These are phyloP conservation scores for Chlamydomonas sp. DNA, from an alignment of 139 green algal species.

Conservation along the genomic window DNA sequence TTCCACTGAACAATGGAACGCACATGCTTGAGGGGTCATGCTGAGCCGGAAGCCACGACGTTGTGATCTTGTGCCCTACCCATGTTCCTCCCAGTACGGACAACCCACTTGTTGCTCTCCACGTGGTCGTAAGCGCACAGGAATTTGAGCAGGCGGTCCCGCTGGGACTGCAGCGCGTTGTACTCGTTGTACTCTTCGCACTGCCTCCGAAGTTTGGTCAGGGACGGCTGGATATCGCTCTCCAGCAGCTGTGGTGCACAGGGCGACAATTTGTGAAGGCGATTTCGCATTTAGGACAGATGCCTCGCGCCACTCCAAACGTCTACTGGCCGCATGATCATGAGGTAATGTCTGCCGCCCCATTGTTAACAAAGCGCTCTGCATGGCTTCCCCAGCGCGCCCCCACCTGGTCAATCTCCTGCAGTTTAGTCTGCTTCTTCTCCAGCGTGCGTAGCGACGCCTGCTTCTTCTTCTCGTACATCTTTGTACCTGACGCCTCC, in stretches of 20 bases:
- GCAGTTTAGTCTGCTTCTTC: slow-evolving; percentile 96
- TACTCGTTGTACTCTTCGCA: slow-evolving; percentile 88
- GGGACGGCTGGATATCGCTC: slow-evolving; percentile 90
- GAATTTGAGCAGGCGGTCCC: slow-evolving; percentile 81
- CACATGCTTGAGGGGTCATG: too few relatives aligned
- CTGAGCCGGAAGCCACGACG: too few relatives aligned
- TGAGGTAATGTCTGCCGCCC: too few relatives aligned
- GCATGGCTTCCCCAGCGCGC: too few relatives aligned
- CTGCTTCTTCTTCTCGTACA: slow-evolving; percentile 99
- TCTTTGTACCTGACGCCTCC: slow-evolving; percentile 95
- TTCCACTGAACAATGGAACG: too few relatives aligned
- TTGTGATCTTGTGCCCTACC: too few relatives aligned
- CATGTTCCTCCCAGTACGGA: too few relatives aligned
- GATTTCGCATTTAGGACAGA: not conserved
- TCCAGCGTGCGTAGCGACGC: slow-evolving; percentile 82
- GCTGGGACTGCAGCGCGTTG: slow-evolving; percentile 47
- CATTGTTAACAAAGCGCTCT: too few relatives aligned
- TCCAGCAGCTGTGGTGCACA: slow-evolving; percentile 72
- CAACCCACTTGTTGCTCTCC: slow-evolving; percentile 22
- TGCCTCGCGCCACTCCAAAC: too few relatives aligned
- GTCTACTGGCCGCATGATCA: too few relatives aligned
- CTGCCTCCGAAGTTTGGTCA: slow-evolving; percentile 87
- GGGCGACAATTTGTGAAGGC: not conserved
- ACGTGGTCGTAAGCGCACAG: slow-evolving; percentile 88
- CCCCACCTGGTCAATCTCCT: slow-evolving; percentile 94